Base-by-base conservation (phyloP, 768 basidiomycete genomes). In the Antrodiella citrinella region DNA sequence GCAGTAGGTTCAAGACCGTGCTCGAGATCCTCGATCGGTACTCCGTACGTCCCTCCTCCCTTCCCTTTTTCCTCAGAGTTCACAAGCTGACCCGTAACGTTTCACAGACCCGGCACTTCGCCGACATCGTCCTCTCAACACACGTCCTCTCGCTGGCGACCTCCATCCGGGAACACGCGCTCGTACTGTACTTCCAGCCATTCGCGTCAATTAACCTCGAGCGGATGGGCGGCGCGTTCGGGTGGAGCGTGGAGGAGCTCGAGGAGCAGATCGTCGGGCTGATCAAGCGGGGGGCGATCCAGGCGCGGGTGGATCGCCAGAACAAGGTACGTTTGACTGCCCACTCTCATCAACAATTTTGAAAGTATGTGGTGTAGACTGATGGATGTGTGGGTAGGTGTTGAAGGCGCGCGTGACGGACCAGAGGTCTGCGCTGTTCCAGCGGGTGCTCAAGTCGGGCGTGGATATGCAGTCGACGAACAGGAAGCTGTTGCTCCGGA, bases 141-240 rank as follows among this genome's bases (percentile, higher is more conserved):
- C 92, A 96, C 60, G 74, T 91, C 35, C 57, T 67, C 47, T 75
- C 75, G 10, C 71, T 98, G 44, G 77, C 78, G 30, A 74, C 73
- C 58, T 72, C 80, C 24, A 86, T 97, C 65, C 81, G 80, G 38
- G 81, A 85, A 56, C 82, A 81, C 52, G 84, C 91, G 0, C 73
- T 97, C 45, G 72, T 80, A n/a, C 77, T 91, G 44, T 97, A 94
- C 68, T 92, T 96, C 72, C 78, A 83, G 57, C 94, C 94, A 0
- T 98, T 93, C 65, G 76, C 86, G 22, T 81, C 87, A 7, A 90
- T 96, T 62, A 75, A 81, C 40, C 64, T 97, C 23, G 82, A 84
- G 40, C 77, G 85, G 26, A 94, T 96, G 90, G 82, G 86, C 30
- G 64, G 68, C 2, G 91, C 92, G 9, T 95, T 97, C 59, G 93